phyloP scores from a whole-genome alignment of 2,329 filamentous ascomycete species.

The Monosporascus sp. region DNA sequence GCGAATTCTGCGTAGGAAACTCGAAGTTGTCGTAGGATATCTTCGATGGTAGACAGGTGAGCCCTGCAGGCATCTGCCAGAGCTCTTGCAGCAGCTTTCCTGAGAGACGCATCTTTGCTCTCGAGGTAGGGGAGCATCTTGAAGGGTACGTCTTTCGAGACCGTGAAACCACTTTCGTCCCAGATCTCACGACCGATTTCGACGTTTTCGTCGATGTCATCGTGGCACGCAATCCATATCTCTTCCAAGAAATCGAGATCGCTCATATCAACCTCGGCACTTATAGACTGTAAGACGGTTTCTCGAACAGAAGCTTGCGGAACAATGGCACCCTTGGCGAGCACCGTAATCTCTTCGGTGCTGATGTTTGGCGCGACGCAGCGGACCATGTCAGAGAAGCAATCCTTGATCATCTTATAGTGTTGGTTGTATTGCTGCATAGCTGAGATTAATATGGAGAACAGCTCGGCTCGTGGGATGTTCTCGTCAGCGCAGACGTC shows the following conservation, averaged over 20 bases:
- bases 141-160: constrained; percentile 59
- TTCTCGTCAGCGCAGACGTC: constrained; percentile 68
- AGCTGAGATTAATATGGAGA: constrained; percentile 66
- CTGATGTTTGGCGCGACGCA: constrained; percentile 79
- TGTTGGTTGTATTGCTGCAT: constrained; percentile 91
- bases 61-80: constrained; percentile 67
- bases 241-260: constrained; percentile 83
- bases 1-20: constrained; percentile 70
- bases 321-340: constrained; percentile 76
- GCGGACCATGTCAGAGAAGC: constrained; percentile 77
- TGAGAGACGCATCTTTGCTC: constrained; percentile 73
- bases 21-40: constrained; percentile 61
- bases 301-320: constrained; percentile 75
- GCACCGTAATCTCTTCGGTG: constrained; percentile 63
- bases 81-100: constrained; percentile 76
- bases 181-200: constrained; percentile 84
- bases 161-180: constrained; percentile 82
- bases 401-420: constrained; percentile 93
- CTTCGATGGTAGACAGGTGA: constrained; percentile 54
- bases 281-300: constrained; percentile 82
- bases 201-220: constrained; percentile 81
- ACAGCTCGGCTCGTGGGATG: constrained; percentile 69
- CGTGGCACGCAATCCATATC: constrained; percentile 90
- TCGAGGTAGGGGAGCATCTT: constrained; percentile 74
- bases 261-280: constrained; percentile 85